These are phyloP conservation scores for Carex littledalei DNA, from an alignment of 176 grass and related monocot species.

Conservation along the genomic window DNA sequence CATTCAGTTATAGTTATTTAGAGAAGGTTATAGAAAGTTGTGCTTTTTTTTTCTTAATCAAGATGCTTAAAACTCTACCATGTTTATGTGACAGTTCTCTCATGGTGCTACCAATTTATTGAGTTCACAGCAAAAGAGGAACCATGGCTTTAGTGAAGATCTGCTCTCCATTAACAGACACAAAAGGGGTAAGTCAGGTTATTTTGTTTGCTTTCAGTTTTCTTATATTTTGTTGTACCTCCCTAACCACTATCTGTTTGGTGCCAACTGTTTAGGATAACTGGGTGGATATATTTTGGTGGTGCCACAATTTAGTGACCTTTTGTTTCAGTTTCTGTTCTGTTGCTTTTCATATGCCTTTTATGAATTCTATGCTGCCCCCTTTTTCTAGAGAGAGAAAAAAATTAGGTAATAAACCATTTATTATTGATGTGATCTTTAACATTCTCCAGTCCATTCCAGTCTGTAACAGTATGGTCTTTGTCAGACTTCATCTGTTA, in stretches of 20 bases:
- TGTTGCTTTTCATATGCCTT: background rate
- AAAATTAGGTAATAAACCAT: background rate
- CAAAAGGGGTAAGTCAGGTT: conserved; percentile 14
- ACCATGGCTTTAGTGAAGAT: conserved; percentile 15
- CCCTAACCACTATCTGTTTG: background rate
- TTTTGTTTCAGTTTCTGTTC: background rate
- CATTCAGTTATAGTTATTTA: background rate
- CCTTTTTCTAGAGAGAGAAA: background rate
- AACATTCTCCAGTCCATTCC: background rate
- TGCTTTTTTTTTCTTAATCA: background rate
- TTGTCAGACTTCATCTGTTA: background rate
- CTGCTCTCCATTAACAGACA: conserved; percentile 4
- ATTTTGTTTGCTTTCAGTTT: background rate
- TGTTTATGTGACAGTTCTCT: conserved; percentile 10
- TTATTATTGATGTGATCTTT: background rate
- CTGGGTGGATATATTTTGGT: background rate
- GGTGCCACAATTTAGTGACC: background rate
- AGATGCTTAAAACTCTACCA: background rate
- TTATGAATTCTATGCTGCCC: background rate
- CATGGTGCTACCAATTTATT: conserved; percentile 1
- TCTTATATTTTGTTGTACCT: background rate
- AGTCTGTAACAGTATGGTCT: background rate
- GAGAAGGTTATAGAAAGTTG: background rate
- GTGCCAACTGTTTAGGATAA: conserved; percentile 1
- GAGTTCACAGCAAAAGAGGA: conserved; percentile 18